phyloP scores from a whole-genome alignment of 179 eudicot species.

The Drosera spatulata region DNA sequence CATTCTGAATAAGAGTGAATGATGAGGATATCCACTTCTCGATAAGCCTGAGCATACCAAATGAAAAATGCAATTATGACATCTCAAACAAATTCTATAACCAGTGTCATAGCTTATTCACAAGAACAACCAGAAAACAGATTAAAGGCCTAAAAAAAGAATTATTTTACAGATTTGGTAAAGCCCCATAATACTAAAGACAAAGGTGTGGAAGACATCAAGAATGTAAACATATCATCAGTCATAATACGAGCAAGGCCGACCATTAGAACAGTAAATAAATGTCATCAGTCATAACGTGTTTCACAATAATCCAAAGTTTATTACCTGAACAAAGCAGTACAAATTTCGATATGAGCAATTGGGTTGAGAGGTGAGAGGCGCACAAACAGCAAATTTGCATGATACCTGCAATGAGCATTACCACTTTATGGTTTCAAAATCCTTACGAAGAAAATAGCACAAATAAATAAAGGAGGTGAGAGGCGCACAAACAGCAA shows the following conservation, averaged over 20 bases:
- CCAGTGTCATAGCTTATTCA: not conserved
- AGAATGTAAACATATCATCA: no score
- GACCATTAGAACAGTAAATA: no score
- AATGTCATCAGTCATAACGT: no score
- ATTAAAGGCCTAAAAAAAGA: no score
- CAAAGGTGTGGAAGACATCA: no score
- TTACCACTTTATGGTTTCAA: not conserved
- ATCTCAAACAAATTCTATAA: not conserved
- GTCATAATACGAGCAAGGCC: no score
- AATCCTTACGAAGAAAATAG: not conserved
- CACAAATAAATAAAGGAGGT: constrained; percentile 10
- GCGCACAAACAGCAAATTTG: constrained; percentile 70
- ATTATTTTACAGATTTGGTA: no score
- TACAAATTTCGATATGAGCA: constrained; percentile 66
- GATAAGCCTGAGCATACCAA: constrained; percentile 52
- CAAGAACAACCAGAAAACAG: no score
- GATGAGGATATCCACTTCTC: constrained; percentile 58
- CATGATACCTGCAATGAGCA: constrained; percentile 64
- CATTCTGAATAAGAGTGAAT: constrained; percentile 41
- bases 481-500: constrained; percentile 74
- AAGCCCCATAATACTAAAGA: no score
- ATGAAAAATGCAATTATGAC: no score
- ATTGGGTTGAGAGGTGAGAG: constrained; percentile 77
- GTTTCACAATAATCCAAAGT: not conserved
- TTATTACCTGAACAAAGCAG: constrained; percentile 69